Base-by-base conservation (phyloP, 2,329 filamentous ascomycete species). In the Myriangium duriaei region DNA sequence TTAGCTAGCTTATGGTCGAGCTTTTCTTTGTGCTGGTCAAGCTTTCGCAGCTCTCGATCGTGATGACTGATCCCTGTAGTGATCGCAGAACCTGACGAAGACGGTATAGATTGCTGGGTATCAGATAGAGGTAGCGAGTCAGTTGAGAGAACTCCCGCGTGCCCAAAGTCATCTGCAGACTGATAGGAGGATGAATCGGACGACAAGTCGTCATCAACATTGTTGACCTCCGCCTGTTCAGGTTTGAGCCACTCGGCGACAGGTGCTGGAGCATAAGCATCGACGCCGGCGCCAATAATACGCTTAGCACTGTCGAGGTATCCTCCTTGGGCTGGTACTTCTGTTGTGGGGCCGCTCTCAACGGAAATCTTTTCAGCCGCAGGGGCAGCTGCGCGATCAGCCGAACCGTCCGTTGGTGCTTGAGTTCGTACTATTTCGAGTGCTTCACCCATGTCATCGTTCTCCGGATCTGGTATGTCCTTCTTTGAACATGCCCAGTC, bases 401-500 rank as follows among this genome's bases (percentile, higher is more conserved):
- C 14, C 12, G 4, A n/a, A n/a, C 5, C 16, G 4, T 14, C 13
- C 6, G 16, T 14, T 29, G 21, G 39, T 4, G 35, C 26, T 31
- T 35, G 31, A 16, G 39, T 37, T 30, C 39, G 24, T 31, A 35
- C 41, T 12, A 45, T 48, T 21, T 49, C 41, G 3, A 34, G 33
- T 11, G 41, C 39, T 16, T 42, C 39, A 11, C 40, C 41, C 11
- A 53, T 46, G 10, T 59, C 50, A 11, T 61, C 59, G 4, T 60
- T 56, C 9, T 59, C 53, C 4, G 52, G 49, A 26, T 54, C 42
- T 4, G 51, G 48, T 4, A 59, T 50, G 5, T 67, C 60, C 7
- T 69, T 63, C 39, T 65, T 64, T 19, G 64, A 61, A 45, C 68
- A 70, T 3, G 76, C 78, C 86, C 86, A 93, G 41, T 85, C 73